Evolutionary conservation across 768 basidiomycete genomes (phyloP), one percentile per base, ranked within the genome.

Genomic region (Trametes sanguinea): DNA sequence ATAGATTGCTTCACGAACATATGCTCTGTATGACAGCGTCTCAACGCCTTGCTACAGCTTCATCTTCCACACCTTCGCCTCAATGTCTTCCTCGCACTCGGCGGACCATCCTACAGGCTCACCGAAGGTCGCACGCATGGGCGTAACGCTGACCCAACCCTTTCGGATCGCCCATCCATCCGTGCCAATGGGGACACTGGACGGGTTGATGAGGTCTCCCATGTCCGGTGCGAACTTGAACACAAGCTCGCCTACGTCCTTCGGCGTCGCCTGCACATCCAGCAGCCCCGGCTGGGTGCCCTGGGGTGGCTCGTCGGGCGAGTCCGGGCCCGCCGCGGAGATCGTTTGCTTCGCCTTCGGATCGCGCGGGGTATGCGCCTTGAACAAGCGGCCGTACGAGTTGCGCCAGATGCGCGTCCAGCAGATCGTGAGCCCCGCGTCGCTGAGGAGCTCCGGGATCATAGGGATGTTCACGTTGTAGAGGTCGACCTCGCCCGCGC

Each of bases 401-500:
- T 90, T 96, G 50, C 90, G 83, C 92, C 91, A 94, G 76, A 95
- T 84, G 30, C 73, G 79, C 10, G 95, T 92, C 91, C 93, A 95
- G 66, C 79, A 82, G 56, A 92, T 81, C 65, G 83, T 83, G 57
- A 94, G 73, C 7, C 86, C 85, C 53, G 81, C 80, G 35, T 83
- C 80, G 43, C 79, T 75, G 48, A 90, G 74, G 32, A 91, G 81
- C 30, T 77, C 81, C 55, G 86, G 82, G 52, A 94, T 81, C 72
- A 97, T 79, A 27, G 95, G 94, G 48, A 98, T 84, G 74, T 98
- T 98, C 68, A 98, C 76, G 69, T 79, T 93, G 76, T 94, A 94
- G 27, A 95, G 77, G 71, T 92, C 92, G 35, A 94, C 85, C 70
- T 90, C 87, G 50, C 83, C 82, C 55, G 80, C 73, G 40, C 85